Evolutionary conservation across 164 flowering plant genomes (phyloP).

Genomic region (Stephania cephalantha): DNA sequence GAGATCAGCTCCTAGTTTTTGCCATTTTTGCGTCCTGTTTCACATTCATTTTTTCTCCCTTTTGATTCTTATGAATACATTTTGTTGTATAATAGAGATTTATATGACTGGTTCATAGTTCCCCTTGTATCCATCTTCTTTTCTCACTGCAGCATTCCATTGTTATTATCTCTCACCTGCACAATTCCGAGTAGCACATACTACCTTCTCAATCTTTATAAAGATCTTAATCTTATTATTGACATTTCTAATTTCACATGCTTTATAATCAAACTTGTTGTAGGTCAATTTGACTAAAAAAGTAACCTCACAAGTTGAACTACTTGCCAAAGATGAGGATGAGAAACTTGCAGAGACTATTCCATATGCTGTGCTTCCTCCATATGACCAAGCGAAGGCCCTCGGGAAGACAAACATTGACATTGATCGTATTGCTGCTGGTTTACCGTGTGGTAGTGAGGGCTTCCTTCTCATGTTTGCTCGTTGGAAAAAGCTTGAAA

Average conservation of each 20-base stretch:
- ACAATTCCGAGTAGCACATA: too few relatives aligned
- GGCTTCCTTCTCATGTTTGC: constrained; percentile 99
- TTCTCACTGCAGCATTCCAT: too few relatives aligned
- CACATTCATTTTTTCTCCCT: not conserved
- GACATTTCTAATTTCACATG: not conserved
- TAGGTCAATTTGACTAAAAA: constrained; percentile 82
- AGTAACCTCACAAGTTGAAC: constrained; percentile 88
- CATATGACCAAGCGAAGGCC: constrained; percentile 98
- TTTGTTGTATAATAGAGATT: too few relatives aligned
- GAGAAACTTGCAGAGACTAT: constrained; percentile 64
- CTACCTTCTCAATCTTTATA: not conserved
- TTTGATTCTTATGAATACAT: not conserved
- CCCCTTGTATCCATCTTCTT: too few relatives aligned
- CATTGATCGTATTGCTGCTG: constrained; percentile 93
- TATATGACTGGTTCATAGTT: too few relatives aligned
- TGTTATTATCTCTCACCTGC: too few relatives aligned
- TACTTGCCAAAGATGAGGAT: constrained; percentile 85
- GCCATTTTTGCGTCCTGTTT: not conserved
- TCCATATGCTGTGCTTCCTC: constrained; percentile 66
- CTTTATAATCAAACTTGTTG: not conserved
- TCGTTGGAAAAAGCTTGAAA: constrained; percentile 98
- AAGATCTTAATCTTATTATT: not conserved
- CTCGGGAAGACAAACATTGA: constrained; percentile 95
- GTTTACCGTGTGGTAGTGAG: constrained; percentile 98
- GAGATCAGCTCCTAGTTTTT: too few relatives aligned